These are phyloP conservation scores for Bimuria novae-zelandiae DNA, from an alignment of 2,329 filamentous ascomycete species.

Conservation along the genomic window DNA sequence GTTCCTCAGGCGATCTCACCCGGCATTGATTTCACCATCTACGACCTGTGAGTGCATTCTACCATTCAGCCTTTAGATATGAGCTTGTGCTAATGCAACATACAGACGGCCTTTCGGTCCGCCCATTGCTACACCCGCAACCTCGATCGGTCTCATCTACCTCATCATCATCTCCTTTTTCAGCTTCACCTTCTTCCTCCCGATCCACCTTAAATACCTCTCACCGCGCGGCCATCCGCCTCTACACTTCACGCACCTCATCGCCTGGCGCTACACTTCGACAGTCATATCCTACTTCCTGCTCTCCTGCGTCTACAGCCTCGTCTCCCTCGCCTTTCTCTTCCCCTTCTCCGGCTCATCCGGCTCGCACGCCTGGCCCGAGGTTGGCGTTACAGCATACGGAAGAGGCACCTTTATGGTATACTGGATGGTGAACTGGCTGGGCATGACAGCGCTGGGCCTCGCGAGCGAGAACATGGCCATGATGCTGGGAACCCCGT, in stretches of 20 bases:
- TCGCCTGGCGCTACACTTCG: conserved; percentile 62
- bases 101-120: conserved; percentile 59
- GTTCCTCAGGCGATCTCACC: conserved; percentile 61
- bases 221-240: conserved; percentile 60
- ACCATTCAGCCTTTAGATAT: neutral
- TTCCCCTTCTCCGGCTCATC: conserved; percentile 60
- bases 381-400: conserved; percentile 59
- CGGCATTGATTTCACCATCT: conserved; percentile 58
- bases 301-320: conserved; percentile 64
- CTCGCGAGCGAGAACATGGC: conserved; percentile 68
- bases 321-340: conserved; percentile 65
- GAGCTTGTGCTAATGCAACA: neutral
- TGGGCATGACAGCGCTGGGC: conserved; percentile 66
- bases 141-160: conserved; percentile 68
- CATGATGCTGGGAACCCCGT: conserved; percentile 65
- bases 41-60: conserved; percentile 58
- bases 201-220: conserved; percentile 64
- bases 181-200: conserved; percentile 67
- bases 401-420: conserved; percentile 63
- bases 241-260: conserved; percentile 61
- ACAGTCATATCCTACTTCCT: conserved; percentile 64
- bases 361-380: conserved; percentile 50
- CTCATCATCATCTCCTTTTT: conserved; percentile 71
- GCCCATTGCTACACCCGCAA: conserved; percentile 58
- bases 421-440: conserved; percentile 67